Percentiles rank a stretch among this genome's conserved stretches.
Conservation (phyloP, 2,329 filamentous ascomycete species). For the Sarocladium strictum region DNA sequence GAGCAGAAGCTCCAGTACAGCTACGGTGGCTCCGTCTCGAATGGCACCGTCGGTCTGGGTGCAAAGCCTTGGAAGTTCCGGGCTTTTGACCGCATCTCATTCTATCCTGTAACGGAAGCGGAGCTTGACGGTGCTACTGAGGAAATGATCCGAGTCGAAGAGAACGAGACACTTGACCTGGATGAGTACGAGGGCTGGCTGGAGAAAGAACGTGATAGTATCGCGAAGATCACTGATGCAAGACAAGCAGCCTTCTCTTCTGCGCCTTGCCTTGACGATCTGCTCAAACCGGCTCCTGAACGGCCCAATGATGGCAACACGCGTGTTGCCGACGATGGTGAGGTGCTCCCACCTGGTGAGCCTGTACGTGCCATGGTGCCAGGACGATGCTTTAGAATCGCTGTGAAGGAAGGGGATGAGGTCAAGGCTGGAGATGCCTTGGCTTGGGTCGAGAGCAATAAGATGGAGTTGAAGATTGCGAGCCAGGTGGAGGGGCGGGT, state of each 20-base stretch:
- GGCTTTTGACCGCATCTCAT: conserved; percentile 27
- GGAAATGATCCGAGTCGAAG: conserved; percentile 20
- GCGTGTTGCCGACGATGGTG: conserved; percentile 13
- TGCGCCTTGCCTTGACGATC: conserved; percentile 23
- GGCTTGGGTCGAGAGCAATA: conserved; percentile 28
- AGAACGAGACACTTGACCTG: conserved; percentile 22
- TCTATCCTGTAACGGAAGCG: conserved; percentile 22
- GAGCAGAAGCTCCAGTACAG: not conserved
- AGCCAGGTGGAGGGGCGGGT: conserved; percentile 22
- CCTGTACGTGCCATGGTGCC: conserved; percentile 25
- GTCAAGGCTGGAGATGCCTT: conserved; percentile 23
- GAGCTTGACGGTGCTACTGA: conserved; percentile 20
- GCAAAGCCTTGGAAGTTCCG: conserved; percentile 22
- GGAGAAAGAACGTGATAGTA: conserved; percentile 20
- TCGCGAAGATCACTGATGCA: conserved; percentile 15
- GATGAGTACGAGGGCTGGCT: conserved; percentile 26
- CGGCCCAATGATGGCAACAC: not conserved
- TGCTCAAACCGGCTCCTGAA: conserved; percentile 17
- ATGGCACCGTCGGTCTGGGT: not conserved
- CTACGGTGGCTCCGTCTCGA: not conserved
- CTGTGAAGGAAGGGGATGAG: conserved; percentile 18
- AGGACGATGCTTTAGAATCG: conserved; percentile 27
- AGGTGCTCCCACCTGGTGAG: conserved; percentile 14
- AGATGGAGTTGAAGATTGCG: conserved; percentile 31
- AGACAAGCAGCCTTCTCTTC: conserved; percentile 21